phyloP scores from a whole-genome alignment of 177 flowering plant genomes.

The Telopea speciosissima region DNA sequence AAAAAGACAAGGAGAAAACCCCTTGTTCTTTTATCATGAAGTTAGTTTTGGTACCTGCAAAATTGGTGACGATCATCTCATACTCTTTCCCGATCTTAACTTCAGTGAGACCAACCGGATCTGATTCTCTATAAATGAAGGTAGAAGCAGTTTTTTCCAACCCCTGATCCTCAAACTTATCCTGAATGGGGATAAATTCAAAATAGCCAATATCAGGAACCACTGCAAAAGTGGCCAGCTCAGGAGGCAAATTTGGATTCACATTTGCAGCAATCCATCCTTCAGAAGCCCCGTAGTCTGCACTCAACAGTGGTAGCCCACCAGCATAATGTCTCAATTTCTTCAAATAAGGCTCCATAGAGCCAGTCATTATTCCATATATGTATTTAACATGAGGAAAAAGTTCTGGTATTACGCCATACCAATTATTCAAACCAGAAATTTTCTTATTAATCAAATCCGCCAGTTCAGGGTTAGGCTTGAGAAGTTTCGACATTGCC shows the following conservation, averaged over 20 bases:
- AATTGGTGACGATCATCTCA: too few species aligned
- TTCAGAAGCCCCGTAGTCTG: constrained; percentile 92
- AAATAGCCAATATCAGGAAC: constrained; percentile 88
- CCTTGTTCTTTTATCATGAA: too few species aligned
- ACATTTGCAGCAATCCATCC: constrained; percentile 96
- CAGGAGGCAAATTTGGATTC: constrained; percentile 71
- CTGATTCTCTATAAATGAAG: constrained; percentile 24
- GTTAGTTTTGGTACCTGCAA: too few species aligned
- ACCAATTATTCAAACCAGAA: too few species aligned
- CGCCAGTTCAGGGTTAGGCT: constrained; percentile 49
- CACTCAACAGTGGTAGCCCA: constrained; percentile 55
- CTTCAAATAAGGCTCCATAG: constrained; percentile 85
- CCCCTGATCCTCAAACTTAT: not conserved
- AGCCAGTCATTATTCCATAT: constrained; percentile 93
- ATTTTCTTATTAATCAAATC: too few species aligned
- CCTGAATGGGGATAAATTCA: constrained; percentile 69
- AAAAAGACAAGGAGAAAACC: too few species aligned
- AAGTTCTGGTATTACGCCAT: too few species aligned
- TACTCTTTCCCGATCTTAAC: constrained; percentile 52
- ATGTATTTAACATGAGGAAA: constrained; percentile 53
- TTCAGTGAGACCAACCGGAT: constrained; percentile 76
- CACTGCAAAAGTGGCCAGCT: constrained; percentile 64
- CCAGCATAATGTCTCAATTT: constrained; percentile 95
- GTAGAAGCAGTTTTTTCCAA: not conserved
- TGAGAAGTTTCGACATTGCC: constrained; percentile 63